Conservation (phyloP, 805 yeast species). For the Saccharomycopsis synnaedendra region DNA sequence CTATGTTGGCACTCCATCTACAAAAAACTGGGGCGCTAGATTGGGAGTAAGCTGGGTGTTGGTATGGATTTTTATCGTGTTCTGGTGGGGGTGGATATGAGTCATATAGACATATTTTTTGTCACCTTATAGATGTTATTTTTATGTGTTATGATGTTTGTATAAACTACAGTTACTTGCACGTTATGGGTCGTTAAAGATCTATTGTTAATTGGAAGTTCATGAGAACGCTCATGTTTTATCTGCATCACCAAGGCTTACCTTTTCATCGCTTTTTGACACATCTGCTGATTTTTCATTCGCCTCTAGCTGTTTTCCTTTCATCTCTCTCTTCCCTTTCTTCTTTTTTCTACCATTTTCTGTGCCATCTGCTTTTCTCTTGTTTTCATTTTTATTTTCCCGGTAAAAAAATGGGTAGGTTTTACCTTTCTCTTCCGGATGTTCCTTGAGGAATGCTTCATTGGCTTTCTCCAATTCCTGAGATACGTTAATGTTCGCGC, state of each 20-base stretch:
- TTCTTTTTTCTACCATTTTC: no score
- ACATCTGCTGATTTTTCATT: no score
- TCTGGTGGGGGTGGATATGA: background rate
- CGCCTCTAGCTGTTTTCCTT: background rate
- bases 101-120: background rate
- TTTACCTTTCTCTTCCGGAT: slow-evolving; percentile 2
- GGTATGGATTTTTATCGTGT: background rate
- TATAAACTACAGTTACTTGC: no score
- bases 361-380: no score
- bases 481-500: slow-evolving; percentile 24
- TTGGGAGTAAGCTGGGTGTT: background rate
- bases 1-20: slow-evolving; percentile 8
- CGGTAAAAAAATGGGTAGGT: no score
- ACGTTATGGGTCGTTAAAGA: no score
- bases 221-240: no score
- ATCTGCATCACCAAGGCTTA: no score
- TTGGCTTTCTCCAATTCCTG: slow-evolving; percentile 27
- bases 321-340: background rate
- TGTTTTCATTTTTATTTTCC: no score
- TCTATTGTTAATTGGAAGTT: no score
- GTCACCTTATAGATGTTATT: background rate
- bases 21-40: background rate
- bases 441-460: slow-evolving; percentile 13
- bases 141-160: background rate
- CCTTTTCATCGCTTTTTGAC: no score